Percentiles rank a stretch among this genome's conserved stretches.
Evolutionary conservation across 257 asterid species (phyloP).

Genomic region (Lavandula angustifolia): DNA sequence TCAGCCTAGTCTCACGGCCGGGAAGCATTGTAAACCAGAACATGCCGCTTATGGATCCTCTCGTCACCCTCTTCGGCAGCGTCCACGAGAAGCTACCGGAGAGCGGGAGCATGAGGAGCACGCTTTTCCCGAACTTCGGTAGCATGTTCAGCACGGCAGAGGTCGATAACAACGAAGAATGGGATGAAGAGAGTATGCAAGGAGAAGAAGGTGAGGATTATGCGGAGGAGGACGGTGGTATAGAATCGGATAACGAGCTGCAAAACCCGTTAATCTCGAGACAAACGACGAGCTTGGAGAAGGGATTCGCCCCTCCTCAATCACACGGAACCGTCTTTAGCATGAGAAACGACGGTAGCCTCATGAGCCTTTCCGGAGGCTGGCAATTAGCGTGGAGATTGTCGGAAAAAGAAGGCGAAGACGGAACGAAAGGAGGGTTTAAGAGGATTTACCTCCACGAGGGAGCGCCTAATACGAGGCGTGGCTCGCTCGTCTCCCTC

Average conservation of each 20-base stretch:
- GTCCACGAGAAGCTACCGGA: constrained; percentile 76
- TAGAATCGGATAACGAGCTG: constrained; percentile 46
- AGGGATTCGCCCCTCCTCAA: constrained; percentile 41
- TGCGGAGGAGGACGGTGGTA: constrained; percentile 41
- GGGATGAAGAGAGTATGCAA: constrained; percentile 73
- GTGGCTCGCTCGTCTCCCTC: constrained; percentile 68
- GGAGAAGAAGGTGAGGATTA: constrained; percentile 66
- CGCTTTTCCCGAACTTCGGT: constrained; percentile 81
- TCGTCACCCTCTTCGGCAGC: constrained; percentile 76
- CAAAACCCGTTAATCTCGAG: constrained; percentile 76
- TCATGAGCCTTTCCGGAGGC: constrained; percentile 80
- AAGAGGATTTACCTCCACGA: constrained; percentile 76
- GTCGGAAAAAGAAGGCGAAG: constrained; percentile 65
- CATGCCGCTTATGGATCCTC: constrained; percentile 71
- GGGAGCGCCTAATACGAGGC: constrained; percentile 48
- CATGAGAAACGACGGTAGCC: constrained; percentile 57
- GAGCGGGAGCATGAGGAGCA: constrained; percentile 72
- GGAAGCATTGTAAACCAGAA: constrained; percentile 60
- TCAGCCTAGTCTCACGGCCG: constrained; percentile 59
- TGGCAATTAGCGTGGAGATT: constrained; percentile 88
- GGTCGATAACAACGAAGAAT: constrained; percentile 54
- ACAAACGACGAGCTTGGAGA: constrained; percentile 61
- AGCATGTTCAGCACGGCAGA: constrained; percentile 78
- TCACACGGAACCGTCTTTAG: constrained; percentile 47
- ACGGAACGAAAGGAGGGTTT: constrained; percentile 62